Conservation (phyloP, 805 yeast species). For the Deakozyma indianensis region DNA sequence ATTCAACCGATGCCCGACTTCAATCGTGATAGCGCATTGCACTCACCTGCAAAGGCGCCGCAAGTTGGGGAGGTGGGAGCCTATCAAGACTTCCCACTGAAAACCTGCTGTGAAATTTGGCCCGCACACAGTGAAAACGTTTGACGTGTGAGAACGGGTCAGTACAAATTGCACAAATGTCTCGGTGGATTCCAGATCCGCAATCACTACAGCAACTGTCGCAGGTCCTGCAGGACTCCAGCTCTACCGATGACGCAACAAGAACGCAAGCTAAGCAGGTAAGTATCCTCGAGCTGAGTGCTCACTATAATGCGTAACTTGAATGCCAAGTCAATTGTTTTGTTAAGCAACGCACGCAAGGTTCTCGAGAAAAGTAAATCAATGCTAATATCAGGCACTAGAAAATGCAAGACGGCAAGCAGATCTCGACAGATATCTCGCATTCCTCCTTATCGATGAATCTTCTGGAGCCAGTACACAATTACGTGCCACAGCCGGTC, state of each 20-base stretch:
- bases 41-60: too few species aligned
- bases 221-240: slow-evolving; percentile 53
- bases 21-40: too few species aligned
- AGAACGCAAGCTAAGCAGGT: slow-evolving; percentile 53
- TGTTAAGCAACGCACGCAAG: too few species aligned
- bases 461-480: slow-evolving; percentile 31
- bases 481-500: slow-evolving; percentile 78
- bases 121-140: too few species aligned
- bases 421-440: slow-evolving; percentile 69
- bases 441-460: slow-evolving; percentile 49
- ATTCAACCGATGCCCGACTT: too few species aligned
- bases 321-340: too few species aligned
- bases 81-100: too few species aligned
- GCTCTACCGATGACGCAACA: slow-evolving; percentile 40
- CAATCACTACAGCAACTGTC: slow-evolving; percentile 50
- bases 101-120: too few species aligned
- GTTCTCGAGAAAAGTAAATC: too few species aligned
- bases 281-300: slow-evolving; percentile 2
- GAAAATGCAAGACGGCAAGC: slow-evolving; percentile 55
- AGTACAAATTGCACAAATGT: too few species aligned
- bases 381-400: slow-evolving; percentile 32
- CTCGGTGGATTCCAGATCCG: slow-evolving; percentile 56
- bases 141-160: too few species aligned
- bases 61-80: too few species aligned
- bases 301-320: neutral